phyloP scores from a whole-genome alignment of 805 yeast genomes.

The Lipomyces anomalus region DNA sequence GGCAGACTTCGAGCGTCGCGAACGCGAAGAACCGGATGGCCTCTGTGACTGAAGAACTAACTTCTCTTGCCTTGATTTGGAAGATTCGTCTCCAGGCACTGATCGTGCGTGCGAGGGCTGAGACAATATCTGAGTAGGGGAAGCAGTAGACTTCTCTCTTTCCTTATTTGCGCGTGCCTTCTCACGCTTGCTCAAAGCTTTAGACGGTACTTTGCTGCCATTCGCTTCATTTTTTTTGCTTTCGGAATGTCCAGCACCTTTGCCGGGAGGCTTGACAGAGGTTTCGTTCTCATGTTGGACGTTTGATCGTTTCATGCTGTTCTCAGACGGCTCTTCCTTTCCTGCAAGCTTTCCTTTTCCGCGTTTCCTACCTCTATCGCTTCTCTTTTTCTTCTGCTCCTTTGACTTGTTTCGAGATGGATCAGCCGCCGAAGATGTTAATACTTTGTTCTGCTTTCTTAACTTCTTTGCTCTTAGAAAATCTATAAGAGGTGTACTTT shows the following conservation, averaged over 20 bases:
- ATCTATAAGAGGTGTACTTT: conserved; percentile 21
- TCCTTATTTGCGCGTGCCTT: conserved; percentile 1
- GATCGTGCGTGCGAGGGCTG: too few species aligned
- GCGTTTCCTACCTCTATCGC: conserved; percentile 19
- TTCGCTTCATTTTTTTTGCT: conserved; percentile 7
- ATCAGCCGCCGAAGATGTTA: conserved; percentile 26
- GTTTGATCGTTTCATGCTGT: neutral
- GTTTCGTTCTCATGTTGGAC: conserved; percentile 1
- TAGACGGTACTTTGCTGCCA: conserved; percentile 1
- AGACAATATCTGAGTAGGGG: too few species aligned
- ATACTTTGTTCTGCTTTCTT: conserved; percentile 28
- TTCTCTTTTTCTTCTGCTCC: conserved; percentile 26
- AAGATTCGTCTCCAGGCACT: too few species aligned
- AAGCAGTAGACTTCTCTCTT: conserved; percentile 7
- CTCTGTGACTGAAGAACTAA: too few species aligned
- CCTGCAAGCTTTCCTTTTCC: conserved; percentile 7
- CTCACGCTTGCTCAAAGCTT: neutral
- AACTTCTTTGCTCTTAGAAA: conserved; percentile 20
- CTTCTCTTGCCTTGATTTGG: too few species aligned
- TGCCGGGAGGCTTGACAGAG: neutral
- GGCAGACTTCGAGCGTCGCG: too few species aligned
- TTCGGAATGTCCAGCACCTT: conserved; percentile 3
- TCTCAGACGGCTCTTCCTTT: conserved; percentile 3
- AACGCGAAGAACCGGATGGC: too few species aligned
- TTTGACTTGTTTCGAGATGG: conserved; percentile 26